phyloP scores from a whole-genome alignment of 2,329 filamentous ascomycete genomes.

The Botrytis fabae region DNA sequence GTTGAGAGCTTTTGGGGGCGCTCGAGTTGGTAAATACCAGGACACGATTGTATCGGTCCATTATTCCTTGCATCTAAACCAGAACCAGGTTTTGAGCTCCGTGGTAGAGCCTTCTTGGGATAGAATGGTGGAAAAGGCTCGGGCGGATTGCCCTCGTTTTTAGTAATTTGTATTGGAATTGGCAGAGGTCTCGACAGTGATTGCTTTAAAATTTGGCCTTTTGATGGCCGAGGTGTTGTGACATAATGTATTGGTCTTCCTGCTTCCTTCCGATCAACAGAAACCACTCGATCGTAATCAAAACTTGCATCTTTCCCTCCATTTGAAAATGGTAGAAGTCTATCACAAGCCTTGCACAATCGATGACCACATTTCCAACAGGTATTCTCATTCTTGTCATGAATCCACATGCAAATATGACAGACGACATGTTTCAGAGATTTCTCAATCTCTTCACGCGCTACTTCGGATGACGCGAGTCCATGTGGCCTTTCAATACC shows the following conservation, averaged over 20 bases:
- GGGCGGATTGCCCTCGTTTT: neutral
- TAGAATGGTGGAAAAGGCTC: neutral
- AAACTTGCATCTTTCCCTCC: neutral
- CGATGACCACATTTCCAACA: constrained; percentile 54
- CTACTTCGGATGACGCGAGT: constrained; percentile 36
- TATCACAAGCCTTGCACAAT: constrained; percentile 50
- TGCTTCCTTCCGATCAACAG: neutral
- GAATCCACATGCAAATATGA: constrained; percentile 50
- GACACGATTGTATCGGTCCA: neutral
- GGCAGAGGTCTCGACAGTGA: neutral
- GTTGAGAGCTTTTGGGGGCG: neutral
- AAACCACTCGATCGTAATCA: neutral
- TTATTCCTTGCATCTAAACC: too few relatives aligned
- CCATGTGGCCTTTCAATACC: constrained; percentile 49
- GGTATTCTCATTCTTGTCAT: constrained; percentile 43
- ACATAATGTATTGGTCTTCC: neutral
- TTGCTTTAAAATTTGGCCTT: neutral
- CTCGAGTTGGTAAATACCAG: neutral
- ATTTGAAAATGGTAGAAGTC: neutral
- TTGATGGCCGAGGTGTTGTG: constrained; percentile 1
- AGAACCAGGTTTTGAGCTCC: neutral
- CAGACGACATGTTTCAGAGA: constrained; percentile 44
- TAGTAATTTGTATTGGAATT: neutral
- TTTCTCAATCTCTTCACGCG: neutral
- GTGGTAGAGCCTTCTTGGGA: neutral